Evolutionary conservation across 2,329 filamentous ascomycete genomes (phyloP).

Genomic region (Pseudogymnoascus sp.): DNA sequence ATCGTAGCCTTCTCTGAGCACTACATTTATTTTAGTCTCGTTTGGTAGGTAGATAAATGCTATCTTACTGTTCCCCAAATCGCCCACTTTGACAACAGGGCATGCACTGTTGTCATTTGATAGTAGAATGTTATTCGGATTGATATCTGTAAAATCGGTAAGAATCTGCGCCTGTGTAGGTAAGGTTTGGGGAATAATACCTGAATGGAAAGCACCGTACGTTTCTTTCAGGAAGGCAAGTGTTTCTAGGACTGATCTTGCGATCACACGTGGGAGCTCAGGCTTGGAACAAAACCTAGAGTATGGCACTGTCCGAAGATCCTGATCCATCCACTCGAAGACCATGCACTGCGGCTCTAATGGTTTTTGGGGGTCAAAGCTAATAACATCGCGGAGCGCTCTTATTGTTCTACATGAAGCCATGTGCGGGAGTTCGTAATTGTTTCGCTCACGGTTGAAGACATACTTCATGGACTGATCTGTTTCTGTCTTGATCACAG

Average conservation of each 20-base stretch:
- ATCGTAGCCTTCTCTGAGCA: slow-evolving; percentile 13
- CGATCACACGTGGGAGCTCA: slow-evolving; percentile 18
- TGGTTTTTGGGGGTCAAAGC: background rate
- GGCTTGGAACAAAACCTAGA: slow-evolving; percentile 16
- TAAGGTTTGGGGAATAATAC: slow-evolving; percentile 5
- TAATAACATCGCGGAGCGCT: slow-evolving; percentile 18
- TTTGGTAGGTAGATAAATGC: background rate
- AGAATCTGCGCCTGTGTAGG: background rate
- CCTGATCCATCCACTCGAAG: slow-evolving; percentile 26
- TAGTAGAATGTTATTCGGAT: slow-evolving; percentile 23
- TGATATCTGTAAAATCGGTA: slow-evolving; percentile 21
- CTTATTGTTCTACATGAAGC: slow-evolving; percentile 21
- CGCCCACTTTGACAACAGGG: slow-evolving; percentile 23
- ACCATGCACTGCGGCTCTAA: slow-evolving; percentile 20
- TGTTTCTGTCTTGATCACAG: slow-evolving; percentile 20
- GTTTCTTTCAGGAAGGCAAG: slow-evolving; percentile 15
- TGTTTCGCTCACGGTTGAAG: slow-evolving; percentile 21
- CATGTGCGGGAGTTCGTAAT: slow-evolving; percentile 19
- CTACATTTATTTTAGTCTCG: slow-evolving; percentile 2
- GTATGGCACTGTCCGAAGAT: slow-evolving; percentile 16
- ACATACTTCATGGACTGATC: slow-evolving; percentile 14
- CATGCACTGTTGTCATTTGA: slow-evolving; percentile 18
- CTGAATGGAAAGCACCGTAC: slow-evolving; percentile 20
- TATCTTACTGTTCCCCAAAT: slow-evolving; percentile 21
- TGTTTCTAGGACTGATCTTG: slow-evolving; percentile 20